phyloP scores from a whole-genome alignment of 2,329 filamentous ascomycete genomes.

The Colletotrichum orbiculare region DNA sequence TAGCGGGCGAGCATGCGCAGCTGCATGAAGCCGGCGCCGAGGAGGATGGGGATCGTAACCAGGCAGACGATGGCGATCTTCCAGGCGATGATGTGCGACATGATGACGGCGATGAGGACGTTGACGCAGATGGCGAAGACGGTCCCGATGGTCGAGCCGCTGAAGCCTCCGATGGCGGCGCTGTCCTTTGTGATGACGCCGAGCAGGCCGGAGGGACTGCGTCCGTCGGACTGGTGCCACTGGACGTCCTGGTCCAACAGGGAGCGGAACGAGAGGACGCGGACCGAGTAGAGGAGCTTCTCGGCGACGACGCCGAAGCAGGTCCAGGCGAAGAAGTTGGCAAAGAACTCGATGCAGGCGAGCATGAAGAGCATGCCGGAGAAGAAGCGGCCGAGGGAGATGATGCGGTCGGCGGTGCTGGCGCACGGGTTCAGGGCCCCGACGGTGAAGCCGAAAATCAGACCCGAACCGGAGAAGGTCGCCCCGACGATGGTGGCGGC shows the following conservation, averaged over 20 bases:
- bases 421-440: slow-evolving; percentile 67
- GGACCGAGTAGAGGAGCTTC: slow-evolving; percentile 65
- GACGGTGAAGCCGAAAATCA: slow-evolving; percentile 71
- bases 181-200: slow-evolving; percentile 67
- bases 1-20: slow-evolving; percentile 59
- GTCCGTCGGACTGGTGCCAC: slow-evolving; percentile 66
- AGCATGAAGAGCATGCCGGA: slow-evolving; percentile 71
- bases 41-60: slow-evolving; percentile 61
- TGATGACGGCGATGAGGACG: slow-evolving; percentile 62
- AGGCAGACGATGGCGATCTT: slow-evolving; percentile 67
- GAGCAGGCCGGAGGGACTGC: slow-evolving; percentile 60
- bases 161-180: slow-evolving; percentile 63
- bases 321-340: slow-evolving; percentile 67
- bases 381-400: slow-evolving; percentile 62
- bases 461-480: slow-evolving; percentile 66
- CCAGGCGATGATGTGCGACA: slow-evolving; percentile 69
- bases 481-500: slow-evolving; percentile 65
- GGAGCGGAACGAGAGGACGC: slow-evolving; percentile 65
- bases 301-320: slow-evolving; percentile 68
- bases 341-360: slow-evolving; percentile 68
- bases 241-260: slow-evolving; percentile 67
- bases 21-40: slow-evolving; percentile 66
- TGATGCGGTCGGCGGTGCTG: slow-evolving; percentile 56
- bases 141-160: slow-evolving; percentile 66
- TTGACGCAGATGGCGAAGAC: slow-evolving; percentile 65